phyloP scores from a whole-genome alignment of 169 alveolate genomes.

The Plasmodium coatneyi region DNA sequence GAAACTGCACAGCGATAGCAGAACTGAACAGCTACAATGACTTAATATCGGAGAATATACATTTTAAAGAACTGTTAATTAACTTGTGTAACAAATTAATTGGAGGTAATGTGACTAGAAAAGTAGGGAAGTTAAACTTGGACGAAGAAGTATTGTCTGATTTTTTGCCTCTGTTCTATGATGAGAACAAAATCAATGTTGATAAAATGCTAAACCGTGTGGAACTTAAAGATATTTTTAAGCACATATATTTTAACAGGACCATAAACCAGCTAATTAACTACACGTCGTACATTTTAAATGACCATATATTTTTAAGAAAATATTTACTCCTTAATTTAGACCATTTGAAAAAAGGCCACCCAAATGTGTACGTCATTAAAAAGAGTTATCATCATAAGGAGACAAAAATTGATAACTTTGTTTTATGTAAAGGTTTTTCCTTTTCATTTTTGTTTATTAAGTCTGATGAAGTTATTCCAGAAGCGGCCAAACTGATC shows the following conservation, averaged over 20 bases:
- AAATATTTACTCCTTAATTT: conserved; percentile 32
- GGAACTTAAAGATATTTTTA: conserved; percentile 32
- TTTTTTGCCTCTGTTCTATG: conserved; percentile 56
- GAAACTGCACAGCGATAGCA: conserved; percentile 16
- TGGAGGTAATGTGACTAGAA: conserved; percentile 7
- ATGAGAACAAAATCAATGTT: conserved; percentile 27
- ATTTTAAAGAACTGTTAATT: conserved; percentile 62
- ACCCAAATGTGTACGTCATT: conserved; percentile 11
- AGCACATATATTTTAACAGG: conserved; percentile 60
- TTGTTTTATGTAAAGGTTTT: conserved; percentile 71
- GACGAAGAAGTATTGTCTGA: conserved; percentile 18
- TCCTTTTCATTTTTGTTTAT: conserved; percentile 32
- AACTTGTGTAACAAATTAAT: conserved; percentile 52
- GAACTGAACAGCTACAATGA: conserved; percentile 59
- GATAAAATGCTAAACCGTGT: conserved; percentile 38
- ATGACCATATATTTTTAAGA: conserved; percentile 52
- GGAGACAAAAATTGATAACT: conserved; percentile 53
- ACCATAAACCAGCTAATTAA: conserved; percentile 46
- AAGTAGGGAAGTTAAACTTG: not conserved
- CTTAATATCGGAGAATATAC: conserved; percentile 62
- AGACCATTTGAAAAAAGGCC: not conserved
- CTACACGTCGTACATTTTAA: conserved; percentile 71
- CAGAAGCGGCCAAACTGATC: conserved; percentile 8
- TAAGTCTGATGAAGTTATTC: conserved; percentile 22
- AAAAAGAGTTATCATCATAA: conserved; percentile 57